These are phyloP conservation scores for Cytospora piceicola DNA, from an alignment of 2,329 filamentous ascomycete species.

Conservation along the genomic window DNA sequence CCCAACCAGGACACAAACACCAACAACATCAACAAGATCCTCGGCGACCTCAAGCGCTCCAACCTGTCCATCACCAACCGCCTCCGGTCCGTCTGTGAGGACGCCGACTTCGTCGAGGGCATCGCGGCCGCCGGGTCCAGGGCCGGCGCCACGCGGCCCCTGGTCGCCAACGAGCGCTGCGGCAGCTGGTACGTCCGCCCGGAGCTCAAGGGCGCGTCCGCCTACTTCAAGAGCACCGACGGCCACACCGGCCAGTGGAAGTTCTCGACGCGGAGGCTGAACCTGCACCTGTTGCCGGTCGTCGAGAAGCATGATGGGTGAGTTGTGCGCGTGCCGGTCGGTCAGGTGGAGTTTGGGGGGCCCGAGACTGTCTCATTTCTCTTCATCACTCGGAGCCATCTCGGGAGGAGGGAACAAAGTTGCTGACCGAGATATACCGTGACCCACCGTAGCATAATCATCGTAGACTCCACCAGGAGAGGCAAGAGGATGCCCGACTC, in stretches of 20 bases:
- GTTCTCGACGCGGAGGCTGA: constrained; percentile 83
- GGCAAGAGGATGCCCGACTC: constrained; percentile 97
- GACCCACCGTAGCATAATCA: constrained; percentile 61
- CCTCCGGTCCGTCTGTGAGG: constrained; percentile 74
- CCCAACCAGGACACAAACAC: constrained; percentile 52
- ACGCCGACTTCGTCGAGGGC: constrained; percentile 72
- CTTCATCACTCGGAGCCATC: not conserved
- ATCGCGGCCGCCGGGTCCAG: constrained; percentile 52
- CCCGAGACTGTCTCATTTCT: not conserved
- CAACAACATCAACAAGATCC: constrained; percentile 68
- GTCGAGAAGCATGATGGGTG: constrained; percentile 71
- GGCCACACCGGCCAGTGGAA: constrained; percentile 90
- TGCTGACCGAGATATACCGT: not conserved
- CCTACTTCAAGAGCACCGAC: constrained; percentile 98
- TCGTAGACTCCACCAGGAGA: constrained; percentile 90
- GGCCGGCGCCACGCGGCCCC: constrained; percentile 58
- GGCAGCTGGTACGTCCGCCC: constrained; percentile 92
- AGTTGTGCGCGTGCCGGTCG: constrained; percentile 32
- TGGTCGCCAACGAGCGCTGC: constrained; percentile 92
- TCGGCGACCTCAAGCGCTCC: constrained; percentile 74
- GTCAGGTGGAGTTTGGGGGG: not conserved
- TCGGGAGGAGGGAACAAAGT: too few relatives aligned
- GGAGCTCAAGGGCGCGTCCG: constrained; percentile 67
- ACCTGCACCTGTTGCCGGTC: constrained; percentile 76
- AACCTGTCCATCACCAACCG: constrained; percentile 82